These are phyloP conservation scores for Eucommia ulmoides DNA, from an alignment of 257 asterid genomes.

Conservation along the genomic window DNA sequence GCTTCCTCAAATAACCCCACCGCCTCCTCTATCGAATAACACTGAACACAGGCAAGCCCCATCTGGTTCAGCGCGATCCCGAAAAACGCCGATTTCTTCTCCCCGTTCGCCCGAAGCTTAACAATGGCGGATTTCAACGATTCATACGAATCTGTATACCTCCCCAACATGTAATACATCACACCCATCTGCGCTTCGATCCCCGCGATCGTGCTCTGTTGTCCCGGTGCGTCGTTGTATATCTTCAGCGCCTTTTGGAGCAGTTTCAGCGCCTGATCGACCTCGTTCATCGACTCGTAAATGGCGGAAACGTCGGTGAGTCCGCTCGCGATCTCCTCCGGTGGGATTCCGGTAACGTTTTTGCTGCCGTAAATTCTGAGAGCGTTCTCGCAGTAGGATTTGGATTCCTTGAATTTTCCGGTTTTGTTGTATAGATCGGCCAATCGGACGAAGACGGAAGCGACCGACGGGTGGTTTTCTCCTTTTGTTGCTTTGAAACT, in stretches of 20 bases:
- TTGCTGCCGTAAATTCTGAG: slow-evolving; percentile 70
- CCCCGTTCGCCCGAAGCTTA: slow-evolving; percentile 83
- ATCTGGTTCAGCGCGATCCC: slow-evolving; percentile 88
- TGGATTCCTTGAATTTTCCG: slow-evolving; percentile 73
- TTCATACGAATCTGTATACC: slow-evolving; percentile 55
- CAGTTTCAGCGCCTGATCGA: slow-evolving; percentile 67
- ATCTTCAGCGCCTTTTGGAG: slow-evolving; percentile 82
- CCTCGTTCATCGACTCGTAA: slow-evolving; percentile 84
- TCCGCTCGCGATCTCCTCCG: slow-evolving; percentile 86
- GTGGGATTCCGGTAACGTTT: slow-evolving; percentile 60
- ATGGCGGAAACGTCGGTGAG: slow-evolving; percentile 80
- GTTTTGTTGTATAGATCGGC: slow-evolving; percentile 82
- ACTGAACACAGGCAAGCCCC: slow-evolving; percentile 89
- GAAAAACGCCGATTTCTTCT: slow-evolving; percentile 84
- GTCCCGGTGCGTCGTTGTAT: slow-evolving; percentile 79
- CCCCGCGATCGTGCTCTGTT: slow-evolving; percentile 72
- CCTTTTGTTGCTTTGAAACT: slow-evolving; percentile 77
- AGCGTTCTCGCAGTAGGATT: slow-evolving; percentile 82
- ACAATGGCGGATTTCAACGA: slow-evolving; percentile 43
- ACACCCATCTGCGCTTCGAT: slow-evolving; percentile 97
- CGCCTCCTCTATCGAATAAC: slow-evolving; percentile 73
- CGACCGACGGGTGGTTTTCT: slow-evolving; percentile 85
- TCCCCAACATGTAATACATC: slow-evolving; percentile 70
- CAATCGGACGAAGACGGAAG: slow-evolving; percentile 74
- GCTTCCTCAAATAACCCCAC: slow-evolving; percentile 83